A percentile compares a stretch with the other conserved stretches of the same genome.
These are phyloP conservation scores for Xylaria castorea DNA, from an alignment of 495 filamentous ascomycete genomes.

Conservation along the genomic window DNA sequence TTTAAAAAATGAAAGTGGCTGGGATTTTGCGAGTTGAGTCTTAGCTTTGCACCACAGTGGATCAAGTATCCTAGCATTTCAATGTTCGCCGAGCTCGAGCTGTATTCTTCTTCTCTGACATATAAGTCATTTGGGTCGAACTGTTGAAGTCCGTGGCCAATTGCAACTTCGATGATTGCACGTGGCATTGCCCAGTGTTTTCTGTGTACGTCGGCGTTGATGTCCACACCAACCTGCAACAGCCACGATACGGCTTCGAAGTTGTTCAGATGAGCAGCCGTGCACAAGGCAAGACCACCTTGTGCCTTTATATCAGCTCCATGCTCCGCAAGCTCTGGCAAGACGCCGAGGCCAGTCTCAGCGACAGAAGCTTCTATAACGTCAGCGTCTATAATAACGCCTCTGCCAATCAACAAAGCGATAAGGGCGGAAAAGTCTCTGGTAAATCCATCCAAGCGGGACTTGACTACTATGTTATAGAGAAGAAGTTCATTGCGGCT, in stretches of 20 bases:
- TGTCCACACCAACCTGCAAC: not conserved
- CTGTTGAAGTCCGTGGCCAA: not conserved
- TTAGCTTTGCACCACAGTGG: not conserved
- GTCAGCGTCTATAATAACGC: not conserved
- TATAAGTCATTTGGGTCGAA: not conserved
- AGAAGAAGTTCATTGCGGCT: not conserved
- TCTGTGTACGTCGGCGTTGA: not conserved
- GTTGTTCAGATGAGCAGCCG: not conserved
- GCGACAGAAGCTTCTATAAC: not conserved
- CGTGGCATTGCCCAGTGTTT: too few species aligned
- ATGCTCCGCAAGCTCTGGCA: not conserved
- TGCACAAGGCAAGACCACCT: not conserved
- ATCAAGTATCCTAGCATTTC: conserved; percentile 9
- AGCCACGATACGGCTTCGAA: conserved; percentile 3
- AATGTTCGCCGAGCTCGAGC: too few species aligned
- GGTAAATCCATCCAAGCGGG: not conserved
- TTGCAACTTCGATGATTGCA: not conserved
- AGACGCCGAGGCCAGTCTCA: not conserved
- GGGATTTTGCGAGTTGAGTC: not conserved
- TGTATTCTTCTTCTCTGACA: not conserved
- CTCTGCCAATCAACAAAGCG: not conserved
- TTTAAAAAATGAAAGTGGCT: not conserved
- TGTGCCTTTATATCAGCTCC: not conserved
- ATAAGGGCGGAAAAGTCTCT: not conserved
- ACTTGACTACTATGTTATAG: not conserved